Conservation (phyloP, 306 rosid genomes). For the Medicago ruthenica region DNA sequence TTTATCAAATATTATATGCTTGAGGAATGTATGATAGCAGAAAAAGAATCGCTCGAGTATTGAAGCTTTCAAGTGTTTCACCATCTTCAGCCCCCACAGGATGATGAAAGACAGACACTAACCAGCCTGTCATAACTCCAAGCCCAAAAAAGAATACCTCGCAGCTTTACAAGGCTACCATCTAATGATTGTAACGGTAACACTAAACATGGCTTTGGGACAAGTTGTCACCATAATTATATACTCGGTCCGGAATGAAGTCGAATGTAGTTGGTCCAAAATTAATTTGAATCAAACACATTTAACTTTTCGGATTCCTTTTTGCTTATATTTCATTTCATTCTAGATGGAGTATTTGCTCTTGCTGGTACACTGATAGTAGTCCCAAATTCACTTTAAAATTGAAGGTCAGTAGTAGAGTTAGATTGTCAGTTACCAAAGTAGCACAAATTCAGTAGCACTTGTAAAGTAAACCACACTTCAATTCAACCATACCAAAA, state of each 20-base stretch:
- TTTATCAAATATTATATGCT: conserved; percentile 5
- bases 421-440: conserved; percentile 30
- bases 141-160: conserved; percentile 40
- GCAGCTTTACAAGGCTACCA: conserved; percentile 20
- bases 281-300: too few relatives aligned
- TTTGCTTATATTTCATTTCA: too few relatives aligned
- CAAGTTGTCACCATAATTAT: conserved; percentile 30
- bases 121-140: conserved; percentile 52
- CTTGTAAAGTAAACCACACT: not conserved
- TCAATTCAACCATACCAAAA: conserved; percentile 20
- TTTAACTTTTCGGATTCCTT: too few relatives aligned
- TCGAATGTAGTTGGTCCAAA: too few relatives aligned
- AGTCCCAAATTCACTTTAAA: conserved; percentile 34
- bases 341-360: not conserved
- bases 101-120: conserved; percentile 33
- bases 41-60: conserved; percentile 22
- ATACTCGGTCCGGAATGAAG: not conserved
- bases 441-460: conserved; percentile 24
- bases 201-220: conserved; percentile 38
- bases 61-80: conserved; percentile 36
- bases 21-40: conserved; percentile 11
- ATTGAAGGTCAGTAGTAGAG: conserved; percentile 22
- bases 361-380: conserved; percentile 30
- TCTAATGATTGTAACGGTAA: conserved; percentile 44
- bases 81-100: conserved; percentile 28